Evolutionary conservation across 345 rosid genomes (phyloP), one percentile per base, ranked within the genome.

Genomic region (Salix caprea): DNA sequence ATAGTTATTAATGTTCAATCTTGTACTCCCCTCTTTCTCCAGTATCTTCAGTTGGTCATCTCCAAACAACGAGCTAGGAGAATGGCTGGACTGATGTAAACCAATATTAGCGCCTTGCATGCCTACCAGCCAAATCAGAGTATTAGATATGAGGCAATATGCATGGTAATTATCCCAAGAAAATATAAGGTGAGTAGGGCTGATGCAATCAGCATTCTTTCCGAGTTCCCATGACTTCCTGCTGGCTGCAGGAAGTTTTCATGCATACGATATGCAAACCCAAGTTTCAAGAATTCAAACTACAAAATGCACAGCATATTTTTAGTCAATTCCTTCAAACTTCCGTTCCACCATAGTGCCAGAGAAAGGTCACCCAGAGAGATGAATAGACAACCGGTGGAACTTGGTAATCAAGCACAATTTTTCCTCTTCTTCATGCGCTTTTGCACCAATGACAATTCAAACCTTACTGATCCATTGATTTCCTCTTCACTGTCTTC

Each of bases 401-500:
- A 40, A 9, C 44, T 9, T 1, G 0, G 65, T 16, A 23, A 15
- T 80, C 77, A 78, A 71, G 85, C 79, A 72, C 78, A 79, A 48
- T 58, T 61, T 74, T 74, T 86, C 74, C 81, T 40, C 80, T 78
- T 79, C 26, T 73, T 74, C 11, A 74, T 26, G 24, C 85, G 82
- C 76, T 80, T 88, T 66, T 87, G 70, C 72, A 77, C 79, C 67
- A 86, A 26, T 58, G 84, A 76, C 78, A 82, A 73, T 74, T 79
- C 82, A 46, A 73, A 73, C 84, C 87, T 85, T 40, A 24, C 26
- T 37, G 77, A 66, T 71, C 76, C 77, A 58, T 70, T 77, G 26
- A 26, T 83, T 78, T 91, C 94, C 23, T 87, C 89, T 73, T 87
- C 97, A 36, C 95, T 90, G 6, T 91, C 97, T 79, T 94, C 97